Evolutionary conservation across 495 filamentous ascomycete species (phyloP).

Genomic region (Aspergillus bertholletiae): DNA sequence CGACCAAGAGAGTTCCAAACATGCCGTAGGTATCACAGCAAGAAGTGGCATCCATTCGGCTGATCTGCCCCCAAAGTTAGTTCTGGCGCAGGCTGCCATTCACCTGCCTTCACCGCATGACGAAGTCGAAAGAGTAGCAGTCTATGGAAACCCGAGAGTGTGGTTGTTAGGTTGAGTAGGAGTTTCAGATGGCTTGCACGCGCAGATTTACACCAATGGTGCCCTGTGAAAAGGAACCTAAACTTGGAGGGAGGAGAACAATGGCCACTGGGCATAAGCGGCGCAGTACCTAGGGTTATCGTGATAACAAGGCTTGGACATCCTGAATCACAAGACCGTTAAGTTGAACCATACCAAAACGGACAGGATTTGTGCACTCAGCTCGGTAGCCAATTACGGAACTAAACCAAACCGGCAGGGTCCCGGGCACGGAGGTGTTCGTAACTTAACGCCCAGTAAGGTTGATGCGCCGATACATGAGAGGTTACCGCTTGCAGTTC

Average conservation of each 20-base stretch:
- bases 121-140: background rate
- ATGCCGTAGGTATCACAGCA: conserved; percentile 3
- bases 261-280: background rate
- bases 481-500: background rate
- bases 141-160: background rate
- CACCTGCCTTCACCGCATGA: conserved; percentile 10
- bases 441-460: background rate
- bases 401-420: background rate
- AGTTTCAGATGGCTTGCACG: background rate
- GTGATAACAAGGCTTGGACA: background rate
- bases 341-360: background rate
- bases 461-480: background rate
- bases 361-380: background rate
- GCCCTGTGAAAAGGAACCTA: background rate
- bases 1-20: conserved; percentile 15
- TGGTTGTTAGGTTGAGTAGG: background rate
- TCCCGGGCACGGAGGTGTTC: background rate
- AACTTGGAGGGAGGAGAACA: background rate
- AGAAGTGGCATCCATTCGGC: background rate
- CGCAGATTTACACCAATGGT: background rate
- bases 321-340: background rate
- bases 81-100: conserved; percentile 1
- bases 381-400: background rate
- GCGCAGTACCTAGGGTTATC: background rate
- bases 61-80: conserved; percentile 1